These are phyloP conservation scores for Phaffomyces opuntiae DNA, from an alignment of 805 yeast genomes.

Conservation along the genomic window DNA sequence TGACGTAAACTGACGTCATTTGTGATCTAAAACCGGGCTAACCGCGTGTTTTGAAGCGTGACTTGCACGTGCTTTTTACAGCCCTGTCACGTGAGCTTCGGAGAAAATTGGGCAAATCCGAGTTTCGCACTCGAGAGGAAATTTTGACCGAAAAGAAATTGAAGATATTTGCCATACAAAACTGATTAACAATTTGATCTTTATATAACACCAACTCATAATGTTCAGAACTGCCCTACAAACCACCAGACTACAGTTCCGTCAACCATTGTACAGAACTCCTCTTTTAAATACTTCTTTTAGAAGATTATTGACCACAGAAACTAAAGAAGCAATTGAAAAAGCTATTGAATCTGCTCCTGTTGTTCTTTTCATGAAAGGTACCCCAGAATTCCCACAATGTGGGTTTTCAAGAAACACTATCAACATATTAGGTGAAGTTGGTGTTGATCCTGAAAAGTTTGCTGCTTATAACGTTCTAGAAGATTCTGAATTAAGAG, in stretches of 20 bases:
- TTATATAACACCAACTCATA: background rate
- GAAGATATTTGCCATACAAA: background rate
- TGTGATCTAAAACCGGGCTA: too few species aligned
- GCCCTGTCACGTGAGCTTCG: background rate
- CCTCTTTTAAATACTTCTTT: background rate
- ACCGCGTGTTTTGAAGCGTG: too few species aligned
- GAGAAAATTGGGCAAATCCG: background rate
- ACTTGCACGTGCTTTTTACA: background rate
- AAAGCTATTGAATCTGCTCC: constrained; percentile 84
- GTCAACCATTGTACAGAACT: constrained; percentile 11
- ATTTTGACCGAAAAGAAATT: background rate
- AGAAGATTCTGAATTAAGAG: constrained; percentile 90
- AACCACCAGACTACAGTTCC: constrained; percentile 2
- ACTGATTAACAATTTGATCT: too few species aligned
- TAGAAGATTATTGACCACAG: constrained; percentile 57
- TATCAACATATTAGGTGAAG: constrained; percentile 86
- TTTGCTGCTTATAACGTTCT: constrained; percentile 96
- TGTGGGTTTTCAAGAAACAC: constrained; percentile 97
- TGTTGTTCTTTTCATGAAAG: constrained; percentile 96
- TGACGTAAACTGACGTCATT: background rate
- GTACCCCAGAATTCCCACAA: constrained; percentile 95
- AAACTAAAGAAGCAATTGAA: constrained; percentile 77
- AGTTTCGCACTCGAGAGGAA: background rate
- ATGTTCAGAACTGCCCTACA: constrained; percentile 6
- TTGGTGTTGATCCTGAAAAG: constrained; percentile 93